These are phyloP conservation scores for Saccharum officinarum DNA, from an alignment of 176 grass and related monocot species.

Conservation along the genomic window DNA sequence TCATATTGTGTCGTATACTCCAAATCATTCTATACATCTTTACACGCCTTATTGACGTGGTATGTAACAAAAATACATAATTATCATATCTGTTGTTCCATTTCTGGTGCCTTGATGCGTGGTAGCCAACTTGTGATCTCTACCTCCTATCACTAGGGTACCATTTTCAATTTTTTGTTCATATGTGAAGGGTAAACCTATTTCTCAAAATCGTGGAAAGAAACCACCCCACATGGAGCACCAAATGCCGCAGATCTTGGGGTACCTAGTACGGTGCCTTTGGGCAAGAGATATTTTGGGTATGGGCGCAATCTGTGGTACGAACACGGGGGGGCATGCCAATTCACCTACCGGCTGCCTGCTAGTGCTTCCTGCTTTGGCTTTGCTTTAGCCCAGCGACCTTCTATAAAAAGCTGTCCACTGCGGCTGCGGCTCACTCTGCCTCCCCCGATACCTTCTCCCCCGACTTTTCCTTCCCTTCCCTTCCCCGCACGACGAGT, in stretches of 20 bases:
- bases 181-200: neutral
- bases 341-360: conserved; percentile 21
- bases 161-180: neutral
- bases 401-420: conserved; percentile 53
- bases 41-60: neutral
- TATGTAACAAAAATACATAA: neutral
- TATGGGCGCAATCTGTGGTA: conserved; percentile 41
- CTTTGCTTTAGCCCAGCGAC: conserved; percentile 27
- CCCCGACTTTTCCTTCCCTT: conserved; percentile 10
- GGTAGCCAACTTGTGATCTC: neutral
- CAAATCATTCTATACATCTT: neutral
- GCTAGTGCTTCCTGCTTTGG: conserved; percentile 18
- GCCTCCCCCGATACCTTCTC: conserved; percentile 37
- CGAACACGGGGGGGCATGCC: conserved; percentile 24
- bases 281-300: conserved; percentile 36
- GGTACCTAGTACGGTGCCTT: conserved; percentile 5
- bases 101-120: neutral
- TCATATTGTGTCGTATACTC: neutral
- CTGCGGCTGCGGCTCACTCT: conserved; percentile 18
- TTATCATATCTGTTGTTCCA: neutral
- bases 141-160: neutral
- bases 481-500: conserved; percentile 30
- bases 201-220: neutral
- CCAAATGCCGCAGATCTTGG: conserved; percentile 15
- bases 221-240: neutral